Conservation (phyloP, 2,329 filamentous ascomycete genomes). For the Trichoderma cornu-damae region DNA sequence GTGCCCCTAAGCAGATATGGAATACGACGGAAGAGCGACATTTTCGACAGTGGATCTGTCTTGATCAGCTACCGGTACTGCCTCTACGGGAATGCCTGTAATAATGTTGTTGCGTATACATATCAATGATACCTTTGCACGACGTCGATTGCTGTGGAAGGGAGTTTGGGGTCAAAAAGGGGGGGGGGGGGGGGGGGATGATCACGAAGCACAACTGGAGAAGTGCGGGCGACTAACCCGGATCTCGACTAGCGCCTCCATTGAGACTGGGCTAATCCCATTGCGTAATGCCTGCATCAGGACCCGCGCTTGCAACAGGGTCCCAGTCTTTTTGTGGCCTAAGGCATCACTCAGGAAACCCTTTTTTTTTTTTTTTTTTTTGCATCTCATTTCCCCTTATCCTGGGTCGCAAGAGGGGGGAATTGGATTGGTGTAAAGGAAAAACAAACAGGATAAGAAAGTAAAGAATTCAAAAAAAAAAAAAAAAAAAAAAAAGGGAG, state of each 20-base stretch:
- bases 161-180: not conserved
- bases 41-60: conserved; percentile 3
- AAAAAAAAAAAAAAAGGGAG: not conserved
- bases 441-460: too few species aligned
- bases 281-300: conserved; percentile 1
- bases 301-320: not conserved
- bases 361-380: too few species aligned
- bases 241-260: not conserved
- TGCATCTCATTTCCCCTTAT: conserved; percentile 7
- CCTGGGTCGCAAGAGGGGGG: conserved; percentile 10
- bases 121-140: not conserved
- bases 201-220: conserved; percentile 2
- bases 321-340: conserved; percentile 11
- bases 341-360: conserved; percentile 14
- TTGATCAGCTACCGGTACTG: conserved; percentile 8
- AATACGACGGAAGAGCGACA: conserved; percentile 8
- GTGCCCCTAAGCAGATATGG: not conserved
- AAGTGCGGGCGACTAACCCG: conserved; percentile 5
- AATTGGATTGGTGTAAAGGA: not conserved
- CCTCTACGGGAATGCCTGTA: not conserved
- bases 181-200: conserved; percentile 5
- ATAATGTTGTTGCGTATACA: not conserved
- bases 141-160: not conserved
- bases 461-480: too few species aligned
- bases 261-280: conserved; percentile 1